Base-by-base conservation (phyloP, 140 eudicot species). In the Bidens hawaiensis region DNA sequence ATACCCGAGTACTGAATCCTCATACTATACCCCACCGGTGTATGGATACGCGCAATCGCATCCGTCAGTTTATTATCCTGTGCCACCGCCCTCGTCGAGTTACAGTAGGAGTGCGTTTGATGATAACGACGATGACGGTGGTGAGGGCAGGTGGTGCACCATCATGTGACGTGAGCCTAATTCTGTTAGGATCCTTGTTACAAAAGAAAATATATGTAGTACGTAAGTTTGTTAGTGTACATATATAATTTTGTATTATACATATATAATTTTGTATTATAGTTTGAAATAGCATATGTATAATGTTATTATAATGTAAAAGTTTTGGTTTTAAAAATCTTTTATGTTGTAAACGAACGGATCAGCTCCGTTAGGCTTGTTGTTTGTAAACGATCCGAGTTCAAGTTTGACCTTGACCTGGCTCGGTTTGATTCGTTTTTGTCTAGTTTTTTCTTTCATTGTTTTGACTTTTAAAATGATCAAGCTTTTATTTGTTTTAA, bases 91-190 rank as follows among this genome's bases (percentile, higher is more conserved):
- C 13, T 47, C 62, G 6, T 9, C 63, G 56, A 57, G 40, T 58
- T 58, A 73, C 21, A 27, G 62, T 65, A 48, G 78, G 62, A 73
- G 78, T 68, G 73, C 68, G 16, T 73, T 73, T 73, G 78, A 73
- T 73, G 78, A 71, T 28, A 15, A 61, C 57, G 55, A 73, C 24
- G 68, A 54, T 4, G 63, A 47, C 8, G 48, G 16, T 41, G 63
- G 50, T 1, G 49, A 73, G 1, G 57, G 31, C 7, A 73, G 65
- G 18, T 7, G 6, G 42, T 66, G 78, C 54, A 41, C 42, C 9
- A 22, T 66, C 48, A 66, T 74, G 78, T 74, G 78, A 74, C 62
- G 17, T 15, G 3, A 17, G 10, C 0, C 43, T 64, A 13, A 1
- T 54, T 55, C 22, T 6, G 77, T 54, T 72, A 22, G 27, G 24